Base-by-base conservation (phyloP, 2,329 filamentous ascomycete species). In the Aureobasidium sp. region DNA sequence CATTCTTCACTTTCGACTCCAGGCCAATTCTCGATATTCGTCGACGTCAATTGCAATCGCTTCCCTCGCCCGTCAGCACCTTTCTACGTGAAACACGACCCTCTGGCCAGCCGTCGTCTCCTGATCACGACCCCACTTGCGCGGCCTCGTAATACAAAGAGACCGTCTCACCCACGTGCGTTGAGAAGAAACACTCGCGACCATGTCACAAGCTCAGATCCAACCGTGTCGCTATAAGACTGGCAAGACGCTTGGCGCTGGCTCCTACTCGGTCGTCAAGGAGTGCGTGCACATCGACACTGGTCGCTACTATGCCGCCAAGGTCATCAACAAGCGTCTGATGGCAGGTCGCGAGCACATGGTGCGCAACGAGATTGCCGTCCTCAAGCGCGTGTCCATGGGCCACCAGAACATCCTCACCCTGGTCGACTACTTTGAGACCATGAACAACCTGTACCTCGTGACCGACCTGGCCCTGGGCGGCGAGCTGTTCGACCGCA, bases 261-360 rank as follows among this genome's bases (percentile, higher is more conserved):
- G 94, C 66, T 97, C 92, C 62, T 99, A 99, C 78, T 97, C 92
- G 40, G 94, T 97, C 54, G 94, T 99, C 66, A 97, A 97, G 76
- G 94, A 99, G 78, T 99, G 94, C 73, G 92, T 97, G 31, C 94
- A 99, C 74, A 97, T 97, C 71, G 93, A 97, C 69, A 97, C 94
- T 0, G 93, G 93, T 49, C 86, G 92, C 67, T 97, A 97, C 77
- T 99, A 97, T 86, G 94, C 94, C 31, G 93, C 94, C 65, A 99
- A 99, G 76, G 94, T 99, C 66, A 99, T 99, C 77, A 99, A 99
- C 79, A 99, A 99, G 82, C 84, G 93, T 62, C 80, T 99, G 67
- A 99, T 99, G 94, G 90, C 91, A 7, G 94, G 94, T 37, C 84
- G 94, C 68, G 94, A 99, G 78, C 94, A 97, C 76, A 99, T 99